Base-by-base conservation (phyloP, 495 filamentous ascomycete genomes). In the Barbatosphaeria neglecta region DNA sequence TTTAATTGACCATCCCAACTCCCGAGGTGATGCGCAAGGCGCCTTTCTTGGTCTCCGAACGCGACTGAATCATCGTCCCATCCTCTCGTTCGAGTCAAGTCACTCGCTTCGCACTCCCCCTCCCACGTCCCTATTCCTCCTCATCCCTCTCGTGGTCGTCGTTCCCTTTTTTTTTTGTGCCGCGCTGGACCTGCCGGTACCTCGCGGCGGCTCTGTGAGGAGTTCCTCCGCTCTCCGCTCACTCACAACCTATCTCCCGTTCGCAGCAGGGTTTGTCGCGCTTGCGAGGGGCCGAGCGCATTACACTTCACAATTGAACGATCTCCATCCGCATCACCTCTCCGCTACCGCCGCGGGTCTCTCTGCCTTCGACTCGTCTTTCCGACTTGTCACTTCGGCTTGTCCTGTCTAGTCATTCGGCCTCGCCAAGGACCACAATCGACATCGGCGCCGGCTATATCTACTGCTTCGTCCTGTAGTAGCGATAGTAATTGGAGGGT, bases 401-500 rank as follows among this genome's bases (percentile, higher is more conserved):
- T 22, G 16, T 11, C 24, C n/a, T 25, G 27, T 17, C n/a, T 4
- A 33, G n/a, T 28, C 23, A n/a, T n/a, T n/a, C n/a, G n/a, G n/a
- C n/a, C n/a, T n/a, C n/a, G n/a, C n/a, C n/a, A n/a, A n/a, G n/a
- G n/a, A n/a, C n/a, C n/a, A n/a, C n/a, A n/a, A n/a, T n/a, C n/a
- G n/a, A n/a, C n/a, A n/a, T n/a, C n/a, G n/a, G n/a, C n/a, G n/a
- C n/a, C n/a, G n/a, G n/a, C n/a, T n/a, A n/a, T n/a, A n/a, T n/a
- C n/a, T n/a, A n/a, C 33, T 4, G 11, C 33, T n/a, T 37, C 33
- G 4, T 37, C 13, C 18, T 37, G 11, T 37, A 4, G 33, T n/a
- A n/a, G n/a, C n/a, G n/a, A n/a, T n/a, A n/a, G n/a, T n/a, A 6
- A 6, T 37, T 45, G 19, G 20, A 52, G 51, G 51, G 49, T 27